Evolutionary conservation across 257 asterid genomes (phyloP).

Genomic region (Ehretia macrophylla): DNA sequence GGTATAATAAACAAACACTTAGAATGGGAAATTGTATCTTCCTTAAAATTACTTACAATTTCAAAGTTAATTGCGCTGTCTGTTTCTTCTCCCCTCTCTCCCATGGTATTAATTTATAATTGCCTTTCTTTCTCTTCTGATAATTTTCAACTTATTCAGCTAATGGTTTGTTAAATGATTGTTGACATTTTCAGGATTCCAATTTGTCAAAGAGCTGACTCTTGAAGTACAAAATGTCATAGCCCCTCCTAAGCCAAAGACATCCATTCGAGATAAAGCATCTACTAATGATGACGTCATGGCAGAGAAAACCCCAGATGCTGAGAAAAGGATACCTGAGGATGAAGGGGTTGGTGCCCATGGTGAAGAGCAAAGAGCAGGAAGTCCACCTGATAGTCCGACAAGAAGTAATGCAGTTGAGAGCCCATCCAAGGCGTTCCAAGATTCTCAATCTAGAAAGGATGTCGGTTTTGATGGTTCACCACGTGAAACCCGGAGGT

Average conservation of each 20-base stretch:
- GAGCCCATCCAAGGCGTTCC: slow-evolving; percentile 56
- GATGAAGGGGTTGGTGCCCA: slow-evolving; percentile 36
- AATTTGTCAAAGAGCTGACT: slow-evolving; percentile 79
- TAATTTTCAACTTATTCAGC: not conserved
- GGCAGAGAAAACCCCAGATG: slow-evolving; percentile 39
- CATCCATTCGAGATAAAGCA: slow-evolving; percentile 57
- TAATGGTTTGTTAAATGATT: slow-evolving; percentile 8
- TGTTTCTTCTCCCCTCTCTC: not conserved
- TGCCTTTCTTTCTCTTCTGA: not conserved
- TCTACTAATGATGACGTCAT: slow-evolving; percentile 36
- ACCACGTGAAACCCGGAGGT: slow-evolving; percentile 75
- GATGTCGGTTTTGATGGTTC: slow-evolving; percentile 59
- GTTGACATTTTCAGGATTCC: slow-evolving; percentile 51
- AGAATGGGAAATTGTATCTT: not conserved
- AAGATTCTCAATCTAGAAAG: slow-evolving; percentile 39
- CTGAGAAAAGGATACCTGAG: slow-evolving; percentile 30
- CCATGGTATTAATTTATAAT: not conserved
- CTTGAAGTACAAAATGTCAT: slow-evolving; percentile 78
- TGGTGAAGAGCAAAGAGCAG: slow-evolving; percentile 37
- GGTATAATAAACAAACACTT: slow-evolving; percentile 40
- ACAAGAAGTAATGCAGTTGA: slow-evolving; percentile 44
- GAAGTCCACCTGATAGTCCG: slow-evolving; percentile 74
- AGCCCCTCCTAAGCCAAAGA: slow-evolving; percentile 77
- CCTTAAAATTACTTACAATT: slow-evolving; percentile 1
- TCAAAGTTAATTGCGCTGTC: not conserved